A percentile compares a stretch with the other conserved stretches of the same genome.
Conservation (phyloP, 176 grass and related monocot genomes). For the Eleusine coracana region DNA sequence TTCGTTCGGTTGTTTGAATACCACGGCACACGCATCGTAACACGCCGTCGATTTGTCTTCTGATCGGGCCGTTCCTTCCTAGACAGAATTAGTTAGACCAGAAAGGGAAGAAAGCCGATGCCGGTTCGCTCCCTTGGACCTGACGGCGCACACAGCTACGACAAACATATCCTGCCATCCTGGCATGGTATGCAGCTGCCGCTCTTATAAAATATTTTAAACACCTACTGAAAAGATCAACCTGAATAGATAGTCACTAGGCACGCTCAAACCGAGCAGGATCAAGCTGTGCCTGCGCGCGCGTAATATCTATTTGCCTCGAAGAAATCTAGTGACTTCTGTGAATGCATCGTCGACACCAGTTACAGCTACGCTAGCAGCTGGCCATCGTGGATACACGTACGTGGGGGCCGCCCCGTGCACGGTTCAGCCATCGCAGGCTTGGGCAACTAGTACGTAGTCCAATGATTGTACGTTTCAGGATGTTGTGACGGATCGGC, state of each 20-base stretch:
- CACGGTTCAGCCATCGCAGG: constrained; percentile 26
- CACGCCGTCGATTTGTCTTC: background rate
- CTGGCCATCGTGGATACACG: background rate
- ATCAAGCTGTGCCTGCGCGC: background rate
- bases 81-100: background rate
- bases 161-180: background rate
- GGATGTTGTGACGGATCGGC: background rate
- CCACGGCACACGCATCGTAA: background rate
- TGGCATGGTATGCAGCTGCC: background rate
- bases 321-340: background rate
- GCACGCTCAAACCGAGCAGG: background rate
- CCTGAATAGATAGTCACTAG: background rate
- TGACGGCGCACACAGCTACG: background rate
- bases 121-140: background rate
- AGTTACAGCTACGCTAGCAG: background rate
- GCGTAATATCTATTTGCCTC: background rate
- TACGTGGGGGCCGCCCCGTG: background rate
- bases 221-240: background rate
- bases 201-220: background rate
- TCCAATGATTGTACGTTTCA: constrained; percentile 17
- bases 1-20: background rate
- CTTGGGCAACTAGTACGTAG: background rate
- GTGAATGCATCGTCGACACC: background rate
- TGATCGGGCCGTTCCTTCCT: background rate
- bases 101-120: background rate